phyloP scores from a whole-genome alignment of 2,329 filamentous ascomycete genomes.

The Cryoendolithus antarcticus region DNA sequence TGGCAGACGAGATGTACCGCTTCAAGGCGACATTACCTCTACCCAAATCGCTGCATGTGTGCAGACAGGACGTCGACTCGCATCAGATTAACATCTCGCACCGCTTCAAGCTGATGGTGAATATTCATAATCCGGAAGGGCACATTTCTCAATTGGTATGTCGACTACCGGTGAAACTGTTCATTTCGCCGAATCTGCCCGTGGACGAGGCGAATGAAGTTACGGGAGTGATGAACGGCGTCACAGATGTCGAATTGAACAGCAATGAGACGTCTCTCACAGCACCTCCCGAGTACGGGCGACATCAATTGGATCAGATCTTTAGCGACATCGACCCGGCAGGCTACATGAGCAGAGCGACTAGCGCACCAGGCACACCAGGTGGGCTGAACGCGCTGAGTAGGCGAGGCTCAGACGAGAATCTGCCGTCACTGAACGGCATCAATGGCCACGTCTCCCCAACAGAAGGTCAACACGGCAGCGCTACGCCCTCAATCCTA shows the following conservation, averaged over 20 bases:
- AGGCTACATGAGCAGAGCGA: constrained; percentile 50
- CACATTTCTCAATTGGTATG: constrained; percentile 88
- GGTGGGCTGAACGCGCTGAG: constrained; percentile 49
- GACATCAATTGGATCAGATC: constrained; percentile 78
- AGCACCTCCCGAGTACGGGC: constrained; percentile 85
- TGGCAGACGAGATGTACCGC: constrained; percentile 45
- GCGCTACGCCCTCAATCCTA: constrained; percentile 47
- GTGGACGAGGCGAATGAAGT: constrained; percentile 80
- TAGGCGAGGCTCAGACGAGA: constrained; percentile 67
- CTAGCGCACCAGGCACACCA: constrained; percentile 57
- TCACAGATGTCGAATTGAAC: constrained; percentile 32
- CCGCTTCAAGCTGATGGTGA: constrained; percentile 82
- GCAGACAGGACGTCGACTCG: constrained; percentile 79
- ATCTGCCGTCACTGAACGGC: constrained; percentile 51
- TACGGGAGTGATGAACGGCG: constrained; percentile 30
- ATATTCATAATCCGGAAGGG: constrained; percentile 86
- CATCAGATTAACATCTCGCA: constrained; percentile 86
- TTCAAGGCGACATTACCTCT: constrained; percentile 52
- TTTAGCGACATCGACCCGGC: constrained; percentile 76
- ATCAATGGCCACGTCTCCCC: constrained; percentile 42
- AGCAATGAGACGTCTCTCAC: constrained; percentile 46
- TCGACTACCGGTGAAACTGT: constrained; percentile 80
- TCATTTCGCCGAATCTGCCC: constrained; percentile 87
- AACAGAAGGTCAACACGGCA: constrained; percentile 25
- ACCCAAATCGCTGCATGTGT: constrained; percentile 68